phyloP scores from a whole-genome alignment of 1,139 yeast genomes.

The Yarrowia galli region DNA sequence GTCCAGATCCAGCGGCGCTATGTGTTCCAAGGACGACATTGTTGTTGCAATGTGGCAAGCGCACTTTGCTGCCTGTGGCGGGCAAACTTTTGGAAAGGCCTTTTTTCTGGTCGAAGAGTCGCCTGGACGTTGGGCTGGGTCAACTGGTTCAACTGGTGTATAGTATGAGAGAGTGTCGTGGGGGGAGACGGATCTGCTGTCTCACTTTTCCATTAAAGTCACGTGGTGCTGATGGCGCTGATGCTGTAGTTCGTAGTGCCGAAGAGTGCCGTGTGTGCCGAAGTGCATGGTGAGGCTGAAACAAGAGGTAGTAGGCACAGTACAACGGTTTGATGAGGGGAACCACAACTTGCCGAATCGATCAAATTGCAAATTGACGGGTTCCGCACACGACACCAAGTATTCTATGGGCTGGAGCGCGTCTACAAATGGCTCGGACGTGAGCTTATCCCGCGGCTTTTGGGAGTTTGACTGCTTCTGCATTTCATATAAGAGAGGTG shows the following conservation, averaged over 20 bases:
- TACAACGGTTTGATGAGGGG: too few relatives aligned
- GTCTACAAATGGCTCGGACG: background rate
- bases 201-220: conserved; percentile 13
- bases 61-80: conserved; percentile 1
- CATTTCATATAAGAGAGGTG: background rate
- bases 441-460: conserved; percentile 13
- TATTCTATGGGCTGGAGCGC: background rate
- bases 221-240: conserved; percentile 3
- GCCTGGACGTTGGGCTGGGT: background rate
- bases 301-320: too few relatives aligned
- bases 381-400: background rate
- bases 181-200: background rate
- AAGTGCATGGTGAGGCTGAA: background rate
- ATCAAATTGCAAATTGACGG: too few relatives aligned
- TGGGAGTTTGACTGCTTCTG: conserved; percentile 4
- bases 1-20: conserved; percentile 30
- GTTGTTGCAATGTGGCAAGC: background rate
- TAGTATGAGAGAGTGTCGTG: background rate
- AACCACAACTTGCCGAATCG: too few relatives aligned
- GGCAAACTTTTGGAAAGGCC: too few relatives aligned
- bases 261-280: too few relatives aligned
- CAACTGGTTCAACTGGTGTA: background rate
- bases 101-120: background rate
- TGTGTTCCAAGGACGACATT: conserved; percentile 24
- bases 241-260: too few relatives aligned